These are phyloP conservation scores for Penicillium pancosmium DNA, from an alignment of 495 filamentous ascomycete genomes.

Conservation along the genomic window DNA sequence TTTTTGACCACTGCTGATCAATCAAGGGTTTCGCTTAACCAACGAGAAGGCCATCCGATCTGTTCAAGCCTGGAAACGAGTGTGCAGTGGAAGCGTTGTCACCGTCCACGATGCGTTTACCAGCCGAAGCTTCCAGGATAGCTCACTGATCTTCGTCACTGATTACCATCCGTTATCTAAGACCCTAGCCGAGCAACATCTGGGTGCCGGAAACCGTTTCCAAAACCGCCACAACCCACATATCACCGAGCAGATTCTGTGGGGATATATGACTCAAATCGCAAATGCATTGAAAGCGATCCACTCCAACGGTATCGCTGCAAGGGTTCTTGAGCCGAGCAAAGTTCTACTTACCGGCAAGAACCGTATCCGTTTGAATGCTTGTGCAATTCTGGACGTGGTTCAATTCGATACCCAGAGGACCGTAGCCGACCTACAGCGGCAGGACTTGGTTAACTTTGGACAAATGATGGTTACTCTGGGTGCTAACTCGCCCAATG, in stretches of 20 bases:
- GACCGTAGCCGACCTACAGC: slow-evolving; percentile 73
- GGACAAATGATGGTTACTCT: slow-evolving; percentile 81
- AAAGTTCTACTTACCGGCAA: slow-evolving; percentile 76
- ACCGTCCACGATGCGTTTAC: slow-evolving; percentile 92
- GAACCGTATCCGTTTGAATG: slow-evolving; percentile 83
- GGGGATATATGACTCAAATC: slow-evolving; percentile 92
- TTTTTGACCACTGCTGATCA: slow-evolving; percentile 10
- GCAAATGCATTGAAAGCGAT: slow-evolving; percentile 86
- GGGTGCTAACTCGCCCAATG: slow-evolving; percentile 62
- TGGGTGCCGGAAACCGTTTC: slow-evolving; percentile 60
- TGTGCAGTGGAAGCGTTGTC: slow-evolving; percentile 81
- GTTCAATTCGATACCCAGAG: slow-evolving; percentile 71
- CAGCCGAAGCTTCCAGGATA: slow-evolving; percentile 88
- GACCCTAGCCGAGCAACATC: slow-evolving; percentile 83
- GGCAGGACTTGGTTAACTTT: slow-evolving; percentile 84
- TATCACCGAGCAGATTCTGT: slow-evolving; percentile 77
- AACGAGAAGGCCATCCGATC: slow-evolving; percentile 85
- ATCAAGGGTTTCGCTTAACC: slow-evolving; percentile 71
- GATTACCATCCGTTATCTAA: slow-evolving; percentile 91
- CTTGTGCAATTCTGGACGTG: slow-evolving; percentile 85
- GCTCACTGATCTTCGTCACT: slow-evolving; percentile 90
- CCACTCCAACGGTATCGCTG: slow-evolving; percentile 78
- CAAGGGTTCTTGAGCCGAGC: slow-evolving; percentile 76
- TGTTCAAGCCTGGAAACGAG: slow-evolving; percentile 88
- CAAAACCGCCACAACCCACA: slow-evolving; percentile 48